A percentile compares a stretch with the other conserved stretches of the same genome.
These are phyloP conservation scores for Pezizomycotina sp. DNA, from an alignment of 2,329 filamentous ascomycete genomes.

Conservation along the genomic window DNA sequence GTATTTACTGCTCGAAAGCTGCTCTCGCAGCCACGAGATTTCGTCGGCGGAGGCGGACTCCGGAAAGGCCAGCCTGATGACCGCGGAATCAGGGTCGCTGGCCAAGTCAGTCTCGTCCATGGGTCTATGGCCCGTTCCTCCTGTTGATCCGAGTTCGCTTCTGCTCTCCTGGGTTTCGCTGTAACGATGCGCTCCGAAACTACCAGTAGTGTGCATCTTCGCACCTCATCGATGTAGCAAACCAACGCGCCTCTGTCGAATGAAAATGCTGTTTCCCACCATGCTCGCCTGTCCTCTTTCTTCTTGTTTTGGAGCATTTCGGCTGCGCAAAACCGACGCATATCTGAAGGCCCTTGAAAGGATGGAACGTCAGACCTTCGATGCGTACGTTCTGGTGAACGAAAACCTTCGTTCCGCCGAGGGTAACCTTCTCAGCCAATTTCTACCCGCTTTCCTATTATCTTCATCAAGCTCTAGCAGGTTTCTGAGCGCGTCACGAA, in stretches of 20 bases:
- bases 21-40: constrained; percentile 17
- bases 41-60: constrained; percentile 12
- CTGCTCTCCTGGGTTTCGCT: constrained; percentile 4
- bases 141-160: constrained; percentile 4
- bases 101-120: constrained; percentile 16
- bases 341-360: constrained; percentile 14
- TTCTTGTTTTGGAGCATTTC: constrained; percentile 7
- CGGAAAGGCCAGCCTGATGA: constrained; percentile 22
- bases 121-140: constrained; percentile 5
- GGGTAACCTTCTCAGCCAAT: constrained; percentile 18
- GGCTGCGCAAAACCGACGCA: constrained; percentile 18
- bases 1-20: constrained; percentile 16
- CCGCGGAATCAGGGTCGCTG: constrained; percentile 21
- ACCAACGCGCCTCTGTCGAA: constrained; percentile 20
- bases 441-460: constrained; percentile 4
- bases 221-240: constrained; percentile 17
- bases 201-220: constrained; percentile 18
- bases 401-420: constrained; percentile 4
- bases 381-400: constrained; percentile 4
- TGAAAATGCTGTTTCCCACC: constrained; percentile 22
- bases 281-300: constrained; percentile 10
- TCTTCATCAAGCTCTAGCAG: constrained; percentile 8
- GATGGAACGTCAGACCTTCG: constrained; percentile 9
- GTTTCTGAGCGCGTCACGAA: constrained; percentile 24
- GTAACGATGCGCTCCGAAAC: constrained; percentile 15